phyloP scores from a whole-genome alignment of 169 alveolate species.

The Haemoproteus tartakovskyi region DNA sequence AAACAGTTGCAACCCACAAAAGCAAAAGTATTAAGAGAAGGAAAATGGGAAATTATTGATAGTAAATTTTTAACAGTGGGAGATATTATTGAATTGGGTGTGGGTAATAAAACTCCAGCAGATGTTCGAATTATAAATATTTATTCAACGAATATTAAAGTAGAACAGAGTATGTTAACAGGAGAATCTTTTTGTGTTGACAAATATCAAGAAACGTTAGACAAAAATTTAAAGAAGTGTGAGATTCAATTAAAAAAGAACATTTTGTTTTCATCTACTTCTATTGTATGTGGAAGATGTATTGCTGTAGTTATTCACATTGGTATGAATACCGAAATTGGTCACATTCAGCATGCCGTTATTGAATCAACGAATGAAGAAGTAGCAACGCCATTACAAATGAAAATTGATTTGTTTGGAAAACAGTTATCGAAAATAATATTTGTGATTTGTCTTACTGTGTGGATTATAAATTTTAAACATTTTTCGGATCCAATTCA shows the following conservation, averaged over 20 bases:
- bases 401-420: conserved; percentile 95
- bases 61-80: conserved; percentile 95
- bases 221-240: conserved; percentile 66
- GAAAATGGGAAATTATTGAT: conserved; percentile 89
- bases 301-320: conserved; percentile 92
- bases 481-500: conserved; percentile 97
- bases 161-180: conserved; percentile 94
- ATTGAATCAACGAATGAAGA: conserved; percentile 92
- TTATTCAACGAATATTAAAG: conserved; percentile 90
- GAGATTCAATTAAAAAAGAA: conserved; percentile 85
- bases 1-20: conserved; percentile 92
- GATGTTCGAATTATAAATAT: conserved; percentile 92
- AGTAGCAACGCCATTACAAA: conserved; percentile 94
- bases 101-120: conserved; percentile 98
- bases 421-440: conserved; percentile 90
- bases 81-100: conserved; percentile 92
- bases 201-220: conserved; percentile 78
- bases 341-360: conserved; percentile 94
- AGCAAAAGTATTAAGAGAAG: conserved; percentile 91
- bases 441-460: conserved; percentile 88
- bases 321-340: conserved; percentile 99
- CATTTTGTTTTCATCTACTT: conserved; percentile 92
- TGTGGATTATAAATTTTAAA: conserved; percentile 94
- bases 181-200: conserved; percentile 94
- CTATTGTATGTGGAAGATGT: conserved; percentile 91